These are phyloP conservation scores for Cercospora zeae-maydis DNA, from an alignment of 2,329 filamentous ascomycete species.

Conservation along the genomic window DNA sequence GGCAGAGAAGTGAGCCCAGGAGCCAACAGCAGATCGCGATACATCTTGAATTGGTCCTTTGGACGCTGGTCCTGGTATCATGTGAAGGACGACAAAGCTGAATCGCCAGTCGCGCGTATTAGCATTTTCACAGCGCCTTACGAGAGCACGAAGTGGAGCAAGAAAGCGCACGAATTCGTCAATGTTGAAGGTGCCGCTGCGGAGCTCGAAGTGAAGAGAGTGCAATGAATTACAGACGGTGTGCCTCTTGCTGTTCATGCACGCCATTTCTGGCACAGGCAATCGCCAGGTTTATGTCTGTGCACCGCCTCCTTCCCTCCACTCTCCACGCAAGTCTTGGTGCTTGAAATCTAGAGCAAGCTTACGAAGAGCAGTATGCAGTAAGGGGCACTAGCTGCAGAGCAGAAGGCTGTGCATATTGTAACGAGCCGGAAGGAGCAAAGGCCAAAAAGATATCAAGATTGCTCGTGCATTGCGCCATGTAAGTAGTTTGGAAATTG, in stretches of 20 bases:
- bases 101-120: slow-evolving; percentile 61
- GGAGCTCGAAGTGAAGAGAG: slow-evolving; percentile 49
- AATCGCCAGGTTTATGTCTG: not conserved
- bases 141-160: slow-evolving; percentile 74
- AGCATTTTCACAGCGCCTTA: slow-evolving; percentile 71
- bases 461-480: not conserved
- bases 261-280: not conserved
- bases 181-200: slow-evolving; percentile 39
- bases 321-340: not conserved
- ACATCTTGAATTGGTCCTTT: slow-evolving; percentile 98
- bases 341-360: not conserved
- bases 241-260: not conserved
- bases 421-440: not conserved
- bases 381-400: not conserved
- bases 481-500: not conserved
- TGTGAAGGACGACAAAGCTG: slow-evolving; percentile 26
- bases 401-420: not conserved
- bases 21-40: slow-evolving; percentile 50
- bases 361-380: not conserved
- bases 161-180: slow-evolving; percentile 56
- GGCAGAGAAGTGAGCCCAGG: slow-evolving; percentile 37
- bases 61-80: slow-evolving; percentile 80
- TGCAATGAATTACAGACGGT: slow-evolving; percentile 26
- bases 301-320: not conserved
- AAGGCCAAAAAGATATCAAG: not conserved